phyloP scores from a whole-genome alignment of 805 yeast genomes.

The Kodamaea laetipori region DNA sequence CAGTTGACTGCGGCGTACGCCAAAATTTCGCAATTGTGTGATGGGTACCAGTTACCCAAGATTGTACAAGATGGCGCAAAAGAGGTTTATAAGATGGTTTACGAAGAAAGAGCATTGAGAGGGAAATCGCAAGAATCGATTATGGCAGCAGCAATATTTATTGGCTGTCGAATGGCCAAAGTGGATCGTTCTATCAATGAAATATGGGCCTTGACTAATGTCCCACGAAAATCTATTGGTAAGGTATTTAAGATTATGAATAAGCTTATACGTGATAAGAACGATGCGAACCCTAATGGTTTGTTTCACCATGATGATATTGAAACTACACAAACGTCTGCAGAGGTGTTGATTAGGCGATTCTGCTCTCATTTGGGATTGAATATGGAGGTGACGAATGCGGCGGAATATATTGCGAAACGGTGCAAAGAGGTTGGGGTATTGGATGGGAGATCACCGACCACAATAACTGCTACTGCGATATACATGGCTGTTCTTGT shows the following conservation, averaged over 20 bases:
- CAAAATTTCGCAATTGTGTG: constrained; percentile 93
- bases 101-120: constrained; percentile 80
- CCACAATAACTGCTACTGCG: constrained; percentile 96
- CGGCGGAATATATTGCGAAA: constrained; percentile 91
- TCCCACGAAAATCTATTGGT: constrained; percentile 92
- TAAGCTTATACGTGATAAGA: constrained; percentile 54
- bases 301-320: constrained; percentile 50
- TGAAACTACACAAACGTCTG: constrained; percentile 81
- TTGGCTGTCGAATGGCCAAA: constrained; percentile 91
- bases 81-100: constrained; percentile 89
- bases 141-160: constrained; percentile 93
- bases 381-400: constrained; percentile 78
- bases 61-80: constrained; percentile 97
- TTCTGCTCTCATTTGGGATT: constrained; percentile 96
- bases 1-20: constrained; percentile 87
- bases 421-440: constrained; percentile 89
- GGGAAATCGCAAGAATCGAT: constrained; percentile 92
- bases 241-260: constrained; percentile 85
- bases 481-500: constrained; percentile 88
- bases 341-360: constrained; percentile 92
- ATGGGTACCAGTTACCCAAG: constrained; percentile 90
- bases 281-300: constrained; percentile 49
- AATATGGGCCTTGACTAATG: constrained; percentile 91
- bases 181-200: constrained; percentile 95
- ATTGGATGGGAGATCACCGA: constrained; percentile 94